Percentiles rank a stretch among this genome's conserved stretches.
Evolutionary conservation across 495 filamentous ascomycete genomes (phyloP).

Genomic region (Hypoxylon rickii): DNA sequence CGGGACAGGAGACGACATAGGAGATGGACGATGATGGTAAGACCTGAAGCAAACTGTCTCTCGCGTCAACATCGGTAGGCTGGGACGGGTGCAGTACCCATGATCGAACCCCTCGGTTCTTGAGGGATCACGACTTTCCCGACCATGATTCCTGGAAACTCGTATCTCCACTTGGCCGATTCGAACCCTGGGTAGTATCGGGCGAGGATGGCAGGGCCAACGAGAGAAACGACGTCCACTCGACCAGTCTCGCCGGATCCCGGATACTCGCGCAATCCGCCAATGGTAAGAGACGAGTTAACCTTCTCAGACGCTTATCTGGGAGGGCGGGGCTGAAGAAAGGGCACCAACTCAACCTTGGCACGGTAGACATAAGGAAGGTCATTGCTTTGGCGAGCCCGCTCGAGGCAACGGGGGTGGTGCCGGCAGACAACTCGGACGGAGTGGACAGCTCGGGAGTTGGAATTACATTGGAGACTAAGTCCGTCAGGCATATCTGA

Average conservation of each 20-base stretch:
- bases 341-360: slow-evolving; percentile 28
- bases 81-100: neutral
- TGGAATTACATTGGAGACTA: slow-evolving; percentile 18
- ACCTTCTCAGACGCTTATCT: slow-evolving; percentile 16
- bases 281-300: slow-evolving; percentile 7
- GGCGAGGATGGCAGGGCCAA: slow-evolving; percentile 9
- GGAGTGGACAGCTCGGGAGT: slow-evolving; percentile 24
- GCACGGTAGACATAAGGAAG: slow-evolving; percentile 19
- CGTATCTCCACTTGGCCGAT: slow-evolving; percentile 4
- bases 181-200: slow-evolving; percentile 14
- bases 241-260: slow-evolving; percentile 8
- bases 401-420: slow-evolving; percentile 8
- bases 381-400: slow-evolving; percentile 10
- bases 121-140: slow-evolving; percentile 4
- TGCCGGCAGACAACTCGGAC: slow-evolving; percentile 22
- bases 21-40: neutral
- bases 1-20: neutral
- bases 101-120: neutral
- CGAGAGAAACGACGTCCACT: slow-evolving; percentile 8
- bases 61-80: neutral
- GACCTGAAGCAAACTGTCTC: neutral
- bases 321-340: slow-evolving; percentile 20
- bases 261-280: neutral
- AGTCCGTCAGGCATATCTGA: slow-evolving; percentile 22
- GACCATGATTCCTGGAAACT: slow-evolving; percentile 11